Evolutionary conservation across 495 filamentous ascomycete species (phyloP).

Genomic region (Pseudomonodictys pantanalensis): DNA sequence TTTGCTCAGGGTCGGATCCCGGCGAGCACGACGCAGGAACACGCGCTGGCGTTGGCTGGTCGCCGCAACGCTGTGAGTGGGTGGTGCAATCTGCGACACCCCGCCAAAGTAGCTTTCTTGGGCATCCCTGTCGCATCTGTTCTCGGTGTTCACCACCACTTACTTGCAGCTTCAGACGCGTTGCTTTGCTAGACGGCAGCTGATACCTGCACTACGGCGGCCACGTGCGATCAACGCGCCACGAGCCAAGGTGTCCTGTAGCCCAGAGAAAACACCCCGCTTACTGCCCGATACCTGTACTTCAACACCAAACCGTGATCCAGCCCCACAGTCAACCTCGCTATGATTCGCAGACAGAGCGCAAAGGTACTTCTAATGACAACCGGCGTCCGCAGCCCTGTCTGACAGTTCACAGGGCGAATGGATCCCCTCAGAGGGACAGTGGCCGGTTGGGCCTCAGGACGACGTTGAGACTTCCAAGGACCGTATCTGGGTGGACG

Average conservation of each 20-base stretch:
- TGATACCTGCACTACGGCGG: neutral
- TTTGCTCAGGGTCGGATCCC: neutral
- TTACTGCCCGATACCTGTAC: no score
- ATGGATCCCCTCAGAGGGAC: slow-evolving; percentile 46
- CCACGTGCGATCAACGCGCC: neutral
- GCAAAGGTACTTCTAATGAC: slow-evolving; percentile 17
- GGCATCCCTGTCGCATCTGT: no score
- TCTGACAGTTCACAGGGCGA: slow-evolving; percentile 17
- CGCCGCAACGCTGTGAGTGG: no score
- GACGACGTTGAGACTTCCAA: slow-evolving; percentile 59
- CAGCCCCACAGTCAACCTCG: neutral
- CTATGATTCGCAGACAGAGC: slow-evolving; percentile 28
- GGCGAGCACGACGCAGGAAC: neutral
- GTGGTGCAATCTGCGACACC: no score
- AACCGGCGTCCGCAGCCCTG: neutral
- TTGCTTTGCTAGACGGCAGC: no score
- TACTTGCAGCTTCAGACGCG: no score
- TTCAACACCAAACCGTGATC: no score
- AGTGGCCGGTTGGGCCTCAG: slow-evolving; percentile 68
- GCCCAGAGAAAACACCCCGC: no score
- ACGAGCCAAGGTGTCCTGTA: no score
- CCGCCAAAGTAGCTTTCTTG: no score
- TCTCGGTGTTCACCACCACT: no score
- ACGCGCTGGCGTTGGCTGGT: no score
- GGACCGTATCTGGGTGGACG: slow-evolving; percentile 91